Percentiles rank a stretch among this genome's conserved stretches.
Evolutionary conservation across 176 grass and related monocot species (phyloP).

Genomic region (Carex cristatella): DNA sequence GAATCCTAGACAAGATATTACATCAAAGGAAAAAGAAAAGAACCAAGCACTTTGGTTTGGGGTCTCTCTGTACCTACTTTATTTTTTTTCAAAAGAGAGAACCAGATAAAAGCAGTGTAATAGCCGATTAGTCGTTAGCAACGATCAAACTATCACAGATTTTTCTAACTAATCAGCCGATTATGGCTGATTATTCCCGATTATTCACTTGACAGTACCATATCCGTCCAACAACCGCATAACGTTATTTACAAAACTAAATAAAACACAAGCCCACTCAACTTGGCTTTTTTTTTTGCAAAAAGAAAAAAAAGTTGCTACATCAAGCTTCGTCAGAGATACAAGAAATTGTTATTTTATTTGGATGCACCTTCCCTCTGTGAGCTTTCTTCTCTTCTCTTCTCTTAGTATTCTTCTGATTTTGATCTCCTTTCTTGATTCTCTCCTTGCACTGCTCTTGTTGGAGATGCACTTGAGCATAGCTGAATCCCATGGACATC

Average conservation of each 20-base stretch:
- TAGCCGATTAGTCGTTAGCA: too few relatives aligned
- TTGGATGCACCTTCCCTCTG: conserved; percentile 11
- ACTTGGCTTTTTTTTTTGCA: not conserved
- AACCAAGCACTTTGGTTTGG: not conserved
- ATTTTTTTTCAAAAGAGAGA: not conserved
- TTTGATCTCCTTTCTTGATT: conserved; percentile 19
- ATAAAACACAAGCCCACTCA: not conserved
- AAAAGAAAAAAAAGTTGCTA: not conserved
- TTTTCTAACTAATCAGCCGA: too few relatives aligned
- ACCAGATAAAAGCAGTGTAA: not conserved
- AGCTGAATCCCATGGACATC: conserved; percentile 29
- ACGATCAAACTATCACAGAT: too few relatives aligned
- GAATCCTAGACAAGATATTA: not conserved
- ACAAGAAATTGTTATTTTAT: not conserved
- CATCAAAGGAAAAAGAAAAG: not conserved
- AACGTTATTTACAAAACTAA: not conserved
- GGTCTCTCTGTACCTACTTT: not conserved
- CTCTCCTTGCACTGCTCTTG: conserved; percentile 35
- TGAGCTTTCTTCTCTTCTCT: conserved; percentile 6
- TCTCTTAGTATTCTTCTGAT: not conserved
- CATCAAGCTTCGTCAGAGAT: not conserved
- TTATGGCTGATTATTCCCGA: too few relatives aligned
- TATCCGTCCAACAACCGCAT: too few relatives aligned
- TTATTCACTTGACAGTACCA: too few relatives aligned
- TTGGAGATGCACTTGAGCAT: conserved; percentile 29